These are phyloP conservation scores for Boletellus dicymbophilus DNA, from an alignment of 1,284 basidiomycete species.

Conservation along the genomic window DNA sequence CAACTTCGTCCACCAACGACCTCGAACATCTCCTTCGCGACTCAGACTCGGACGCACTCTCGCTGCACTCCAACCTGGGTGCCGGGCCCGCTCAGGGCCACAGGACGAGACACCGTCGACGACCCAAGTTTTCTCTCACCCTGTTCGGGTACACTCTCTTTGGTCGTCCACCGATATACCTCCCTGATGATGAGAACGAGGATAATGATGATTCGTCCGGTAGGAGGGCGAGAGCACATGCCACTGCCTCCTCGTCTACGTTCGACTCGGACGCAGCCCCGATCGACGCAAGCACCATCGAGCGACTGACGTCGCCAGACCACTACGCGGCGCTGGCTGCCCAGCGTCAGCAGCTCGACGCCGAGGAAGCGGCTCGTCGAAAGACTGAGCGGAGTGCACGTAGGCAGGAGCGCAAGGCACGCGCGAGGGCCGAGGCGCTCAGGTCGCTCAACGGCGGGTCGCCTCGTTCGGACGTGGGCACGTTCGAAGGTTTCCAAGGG, in stretches of 20 bases:
- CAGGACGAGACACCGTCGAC: conserved; percentile 36
- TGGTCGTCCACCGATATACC: conserved; percentile 56
- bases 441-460: conserved; percentile 37
- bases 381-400: conserved; percentile 50
- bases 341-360: conserved; percentile 32
- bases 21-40: conserved; percentile 57
- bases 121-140: conserved; percentile 48
- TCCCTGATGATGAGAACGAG: conserved; percentile 52
- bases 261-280: conserved; percentile 70
- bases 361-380: conserved; percentile 41
- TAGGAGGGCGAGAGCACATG: conserved; percentile 14
- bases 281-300: conserved; percentile 55
- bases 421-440: conserved; percentile 42
- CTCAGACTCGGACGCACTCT: conserved; percentile 57
- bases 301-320: conserved; percentile 41
- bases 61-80: conserved; percentile 65
- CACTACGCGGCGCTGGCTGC: conserved; percentile 32
- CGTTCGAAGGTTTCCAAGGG: conserved; percentile 64
- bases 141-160: conserved; percentile 68
- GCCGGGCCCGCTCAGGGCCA: conserved; percentile 27
- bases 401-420: conserved; percentile 48
- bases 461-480: conserved; percentile 24
- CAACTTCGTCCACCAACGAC: conserved; percentile 51
- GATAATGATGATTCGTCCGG: conserved; percentile 34
- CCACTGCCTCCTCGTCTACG: conserved; percentile 47